Conservation (phyloP, 306 rosid species). For the Trifolium dubium region DNA sequence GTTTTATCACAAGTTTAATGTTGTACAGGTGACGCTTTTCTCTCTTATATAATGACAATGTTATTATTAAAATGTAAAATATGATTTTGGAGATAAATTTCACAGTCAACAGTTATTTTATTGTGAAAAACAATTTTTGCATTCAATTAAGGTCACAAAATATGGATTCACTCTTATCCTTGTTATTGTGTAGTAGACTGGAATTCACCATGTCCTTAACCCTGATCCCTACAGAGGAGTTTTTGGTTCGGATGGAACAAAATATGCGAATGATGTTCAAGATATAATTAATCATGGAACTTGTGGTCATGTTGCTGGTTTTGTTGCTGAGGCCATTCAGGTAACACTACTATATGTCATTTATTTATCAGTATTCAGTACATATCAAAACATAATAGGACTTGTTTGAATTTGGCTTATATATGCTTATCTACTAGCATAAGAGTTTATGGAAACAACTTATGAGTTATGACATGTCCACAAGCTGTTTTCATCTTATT, state of each 20-base stretch:
- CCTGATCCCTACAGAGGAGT: slow-evolving; percentile 58
- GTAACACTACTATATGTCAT: slow-evolving; percentile 30
- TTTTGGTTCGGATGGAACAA: slow-evolving; percentile 52
- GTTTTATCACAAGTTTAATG: slow-evolving; percentile 50
- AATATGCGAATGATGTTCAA: slow-evolving; percentile 56
- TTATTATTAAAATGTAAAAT: no score
- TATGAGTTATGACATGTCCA: not conserved
- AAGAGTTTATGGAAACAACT: not conserved
- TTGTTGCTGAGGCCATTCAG: slow-evolving; percentile 57
- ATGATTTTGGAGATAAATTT: no score
- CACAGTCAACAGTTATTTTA: no score
- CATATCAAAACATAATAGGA: no score
- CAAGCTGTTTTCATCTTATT: not conserved
- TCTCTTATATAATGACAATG: slow-evolving; percentile 1
- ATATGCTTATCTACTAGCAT: not conserved
- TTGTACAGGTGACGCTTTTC: slow-evolving; percentile 44
- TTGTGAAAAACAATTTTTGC: slow-evolving; percentile 25
- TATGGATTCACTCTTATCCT: not conserved
- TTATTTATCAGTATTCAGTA: no score
- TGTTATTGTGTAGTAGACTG: slow-evolving; percentile 46
- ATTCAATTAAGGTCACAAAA: not conserved
- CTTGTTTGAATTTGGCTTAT: not conserved
- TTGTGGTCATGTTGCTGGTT: slow-evolving; percentile 48
- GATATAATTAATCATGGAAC: slow-evolving; percentile 57
- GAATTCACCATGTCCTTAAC: slow-evolving; percentile 55